Evolutionary conservation across 2,329 filamentous ascomycete genomes (phyloP).

Genomic region (Microdochium nivale): DNA sequence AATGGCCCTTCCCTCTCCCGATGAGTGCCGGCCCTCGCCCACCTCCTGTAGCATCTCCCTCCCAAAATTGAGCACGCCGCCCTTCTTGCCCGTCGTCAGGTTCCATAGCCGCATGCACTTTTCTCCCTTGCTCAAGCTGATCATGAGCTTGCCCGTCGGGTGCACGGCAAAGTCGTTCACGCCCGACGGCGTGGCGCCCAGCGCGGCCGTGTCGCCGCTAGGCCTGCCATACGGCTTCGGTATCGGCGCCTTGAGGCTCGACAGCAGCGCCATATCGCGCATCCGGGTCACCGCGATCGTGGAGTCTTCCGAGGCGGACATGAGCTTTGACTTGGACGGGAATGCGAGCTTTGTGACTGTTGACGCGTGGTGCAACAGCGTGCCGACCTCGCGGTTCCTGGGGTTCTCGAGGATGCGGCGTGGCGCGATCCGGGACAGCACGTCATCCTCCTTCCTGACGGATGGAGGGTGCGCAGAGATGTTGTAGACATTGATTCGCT

Average conservation of each 20-base stretch:
- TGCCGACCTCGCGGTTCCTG: constrained; percentile 80
- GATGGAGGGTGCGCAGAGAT: constrained; percentile 61
- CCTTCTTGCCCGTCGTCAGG: constrained; percentile 90
- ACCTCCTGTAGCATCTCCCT: constrained; percentile 63
- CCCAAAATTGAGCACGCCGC: constrained; percentile 81
- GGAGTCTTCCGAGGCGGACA: constrained; percentile 85
- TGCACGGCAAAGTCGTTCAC: constrained; percentile 95
- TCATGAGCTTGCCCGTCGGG: constrained; percentile 93
- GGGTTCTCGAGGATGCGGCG: constrained; percentile 75
- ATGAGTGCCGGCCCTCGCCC: constrained; percentile 67
- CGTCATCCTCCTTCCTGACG: constrained; percentile 36
- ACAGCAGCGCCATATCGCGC: constrained; percentile 82
- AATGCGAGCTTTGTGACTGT: constrained; percentile 75
- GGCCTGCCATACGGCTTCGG: constrained; percentile 74
- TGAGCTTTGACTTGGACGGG: constrained; percentile 76
- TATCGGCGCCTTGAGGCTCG: constrained; percentile 79
- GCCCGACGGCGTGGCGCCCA: constrained; percentile 74
- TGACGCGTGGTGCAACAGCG: constrained; percentile 76
- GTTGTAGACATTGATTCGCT: constrained; percentile 90
- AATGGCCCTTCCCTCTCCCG: constrained; percentile 75
- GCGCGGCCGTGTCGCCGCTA: constrained; percentile 80
- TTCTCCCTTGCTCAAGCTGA: constrained; percentile 85
- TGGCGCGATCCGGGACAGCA: constrained; percentile 59
- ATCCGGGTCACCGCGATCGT: constrained; percentile 81
- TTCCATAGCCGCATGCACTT: constrained; percentile 94